Conservation (phyloP, 805 yeast species). For the Ogataea pilisensis region DNA sequence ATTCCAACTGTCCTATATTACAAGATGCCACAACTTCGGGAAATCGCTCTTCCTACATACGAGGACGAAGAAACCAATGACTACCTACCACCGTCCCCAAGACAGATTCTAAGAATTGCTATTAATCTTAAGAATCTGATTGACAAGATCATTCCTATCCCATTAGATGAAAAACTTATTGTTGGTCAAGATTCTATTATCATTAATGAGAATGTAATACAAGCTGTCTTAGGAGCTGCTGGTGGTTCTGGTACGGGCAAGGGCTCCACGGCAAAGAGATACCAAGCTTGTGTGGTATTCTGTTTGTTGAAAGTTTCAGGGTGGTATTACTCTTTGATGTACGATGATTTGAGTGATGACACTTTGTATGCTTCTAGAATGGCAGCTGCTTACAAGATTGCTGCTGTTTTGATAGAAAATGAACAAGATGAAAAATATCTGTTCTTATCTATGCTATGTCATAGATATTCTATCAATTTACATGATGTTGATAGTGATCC, state of each 20-base stretch:
- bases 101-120: slow-evolving; percentile 67
- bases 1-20: too few relatives aligned
- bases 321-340: slow-evolving; percentile 68
- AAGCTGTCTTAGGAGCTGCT: slow-evolving; percentile 66
- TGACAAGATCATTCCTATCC: slow-evolving; percentile 67
- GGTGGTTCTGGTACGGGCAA: slow-evolving; percentile 70
- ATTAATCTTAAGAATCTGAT: slow-evolving; percentile 68
- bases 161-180: slow-evolving; percentile 47
- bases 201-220: slow-evolving; percentile 53
- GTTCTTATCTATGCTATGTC: slow-evolving; percentile 73
- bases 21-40: too few relatives aligned
- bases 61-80: slow-evolving; percentile 31
- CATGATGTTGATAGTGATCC: slow-evolving; percentile 61
- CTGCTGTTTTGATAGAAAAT: slow-evolving; percentile 63
- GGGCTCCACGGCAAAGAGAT: slow-evolving; percentile 54
- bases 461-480: slow-evolving; percentile 62
- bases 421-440: slow-evolving; percentile 56
- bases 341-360: slow-evolving; percentile 61
- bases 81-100: slow-evolving; percentile 48
- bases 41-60: slow-evolving; percentile 21
- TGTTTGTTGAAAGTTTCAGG: slow-evolving; percentile 69
- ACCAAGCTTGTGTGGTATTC: slow-evolving; percentile 65
- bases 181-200: slow-evolving; percentile 55
- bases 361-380: slow-evolving; percentile 59
- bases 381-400: slow-evolving; percentile 68